phyloP scores from a whole-genome alignment of 345 rosid species.

The Syzygium aqueum region DNA sequence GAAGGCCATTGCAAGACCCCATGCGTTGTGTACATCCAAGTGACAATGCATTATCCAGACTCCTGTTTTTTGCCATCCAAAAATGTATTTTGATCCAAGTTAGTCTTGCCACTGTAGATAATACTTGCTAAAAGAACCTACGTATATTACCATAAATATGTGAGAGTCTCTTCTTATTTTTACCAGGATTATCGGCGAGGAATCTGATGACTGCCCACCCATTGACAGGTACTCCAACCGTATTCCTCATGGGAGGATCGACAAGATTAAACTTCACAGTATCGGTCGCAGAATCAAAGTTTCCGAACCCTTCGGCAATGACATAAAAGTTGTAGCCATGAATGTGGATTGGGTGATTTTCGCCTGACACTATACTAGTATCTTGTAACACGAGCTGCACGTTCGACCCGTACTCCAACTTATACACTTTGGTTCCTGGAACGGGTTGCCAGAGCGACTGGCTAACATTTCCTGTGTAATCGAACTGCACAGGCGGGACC shows the following conservation, averaged over 20 bases:
- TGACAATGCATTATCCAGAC: slow-evolving; percentile 95
- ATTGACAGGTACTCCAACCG: slow-evolving; percentile 57
- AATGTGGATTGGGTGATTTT: slow-evolving; percentile 80
- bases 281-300: slow-evolving; percentile 58
- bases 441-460: slow-evolving; percentile 52
- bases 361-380: slow-evolving; percentile 65
- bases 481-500: slow-evolving; percentile 50
- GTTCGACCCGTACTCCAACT: slow-evolving; percentile 49
- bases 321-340: slow-evolving; percentile 91
- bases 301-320: slow-evolving; percentile 75
- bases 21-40: slow-evolving; percentile 78
- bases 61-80: slow-evolving; percentile 3
- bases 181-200: slow-evolving; percentile 79
- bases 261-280: slow-evolving; percentile 58
- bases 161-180: neutral
- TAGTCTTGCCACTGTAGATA: neutral
- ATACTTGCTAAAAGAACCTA: neutral
- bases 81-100: neutral
- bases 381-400: slow-evolving; percentile 82
- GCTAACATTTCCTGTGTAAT: slow-evolving; percentile 78
- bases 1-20: slow-evolving; percentile 92
- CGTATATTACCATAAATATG: neutral
- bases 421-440: slow-evolving; percentile 56
- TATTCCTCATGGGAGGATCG: slow-evolving; percentile 86
- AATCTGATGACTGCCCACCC: slow-evolving; percentile 95